Base-by-base conservation (phyloP, 179 eudicot genomes). In the Beta lomatogona region DNA sequence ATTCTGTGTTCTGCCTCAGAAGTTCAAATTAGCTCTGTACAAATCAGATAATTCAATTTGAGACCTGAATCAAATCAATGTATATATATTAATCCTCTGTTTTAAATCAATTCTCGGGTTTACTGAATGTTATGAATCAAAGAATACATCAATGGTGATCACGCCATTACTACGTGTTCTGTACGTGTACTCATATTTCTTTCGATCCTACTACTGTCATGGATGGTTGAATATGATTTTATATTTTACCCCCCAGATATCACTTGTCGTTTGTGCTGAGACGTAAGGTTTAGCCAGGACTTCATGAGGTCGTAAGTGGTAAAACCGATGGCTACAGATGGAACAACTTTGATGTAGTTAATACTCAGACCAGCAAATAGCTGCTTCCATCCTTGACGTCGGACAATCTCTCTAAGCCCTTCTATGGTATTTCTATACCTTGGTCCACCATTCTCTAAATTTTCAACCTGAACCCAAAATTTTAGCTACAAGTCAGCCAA, bases 291-390 rank as follows among this genome's bases (percentile, higher is more conserved):
- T 11, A 97, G 91, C 93, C 89, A 93, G 6, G 87, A 81, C 88
- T 97, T 97, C 97, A 93, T 92, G 75, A 85, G 80, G 86, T 97
- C 99, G 73, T 97, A 97, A 9, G 91, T 90, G 0, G 99, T 94
- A 84, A 97, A 97, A 80, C 99, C 99, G 45, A 97, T 93, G 58
- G 99, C 99, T 53, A 93, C 99, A 0, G 98, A 94, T 7, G 99
- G 99, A 73, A 97, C 99, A 48, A 97, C 93, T 95, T 97, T 97
- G 21, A 97, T 88, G 75, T 93, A 97, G 82, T 97, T 97, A 46
- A 97, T 94, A 91, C 98, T 97, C 81, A 97, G 88, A 72, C 99
- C 99, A 71, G 99, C 93, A 90, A 97, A 97, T 69, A 97, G 82
- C 85, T 94, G 99, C 73, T 86, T 88, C 94, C 93, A 94, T 75